Evolutionary conservation across 108 stramenopile species (phyloP).

Genomic region (Pseudonitzschia pungens): DNA sequence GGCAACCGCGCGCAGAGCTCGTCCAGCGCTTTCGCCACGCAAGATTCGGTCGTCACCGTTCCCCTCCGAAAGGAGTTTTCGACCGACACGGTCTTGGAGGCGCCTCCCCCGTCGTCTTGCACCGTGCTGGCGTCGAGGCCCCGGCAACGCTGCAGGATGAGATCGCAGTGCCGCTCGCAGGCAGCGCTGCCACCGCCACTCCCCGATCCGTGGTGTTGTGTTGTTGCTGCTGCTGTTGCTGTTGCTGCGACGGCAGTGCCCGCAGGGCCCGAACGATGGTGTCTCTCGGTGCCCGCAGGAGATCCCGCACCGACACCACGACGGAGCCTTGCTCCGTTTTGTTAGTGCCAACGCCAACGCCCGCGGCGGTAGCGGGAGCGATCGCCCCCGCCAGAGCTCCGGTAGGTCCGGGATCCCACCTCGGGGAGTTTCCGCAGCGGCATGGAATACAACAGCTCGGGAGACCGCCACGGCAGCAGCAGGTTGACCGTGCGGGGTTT

Average conservation of each 20-base stretch:
- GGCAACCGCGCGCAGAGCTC: slow-evolving; percentile 41
- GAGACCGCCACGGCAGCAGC: slow-evolving; percentile 51
- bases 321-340: neutral
- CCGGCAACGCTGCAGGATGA: slow-evolving; percentile 40
- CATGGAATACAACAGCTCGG: slow-evolving; percentile 39
- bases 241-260: too few relatives aligned
- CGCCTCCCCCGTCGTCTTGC: slow-evolving; percentile 50
- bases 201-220: neutral
- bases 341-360: neutral
- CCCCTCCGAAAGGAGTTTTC: slow-evolving; percentile 64
- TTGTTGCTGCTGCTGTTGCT: too few relatives aligned
- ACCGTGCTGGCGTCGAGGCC: slow-evolving; percentile 42
- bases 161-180: slow-evolving; percentile 25
- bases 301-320: neutral
- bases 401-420: slow-evolving; percentile 38
- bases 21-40: slow-evolving; percentile 25
- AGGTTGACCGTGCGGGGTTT: slow-evolving; percentile 60
- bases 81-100: slow-evolving; percentile 53
- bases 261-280: neutral
- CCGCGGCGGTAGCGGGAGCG: too few relatives aligned
- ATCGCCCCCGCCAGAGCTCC: slow-evolving; percentile 25
- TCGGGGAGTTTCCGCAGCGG: slow-evolving; percentile 50
- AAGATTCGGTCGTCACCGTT: slow-evolving; percentile 26
- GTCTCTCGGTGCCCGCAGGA: neutral
- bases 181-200: neutral